phyloP scores from a whole-genome alignment of 2,329 filamentous ascomycete species.

The Zasmidium cellare region DNA sequence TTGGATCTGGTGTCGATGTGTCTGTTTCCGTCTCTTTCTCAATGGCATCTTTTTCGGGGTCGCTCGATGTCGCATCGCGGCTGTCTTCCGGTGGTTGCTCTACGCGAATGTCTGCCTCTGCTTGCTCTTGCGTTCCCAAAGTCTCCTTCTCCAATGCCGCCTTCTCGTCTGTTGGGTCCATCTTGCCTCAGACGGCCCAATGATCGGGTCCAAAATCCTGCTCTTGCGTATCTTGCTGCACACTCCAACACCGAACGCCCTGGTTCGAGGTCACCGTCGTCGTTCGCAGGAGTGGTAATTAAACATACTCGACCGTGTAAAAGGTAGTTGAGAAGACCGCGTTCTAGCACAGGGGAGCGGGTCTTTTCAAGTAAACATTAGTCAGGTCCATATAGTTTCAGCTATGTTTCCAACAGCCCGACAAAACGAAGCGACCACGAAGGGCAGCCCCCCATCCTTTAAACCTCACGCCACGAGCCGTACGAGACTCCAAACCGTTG shows the following conservation, averaged over 20 bases:
- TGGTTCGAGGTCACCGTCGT: not conserved
- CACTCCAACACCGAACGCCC: not conserved
- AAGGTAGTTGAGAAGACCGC: not conserved
- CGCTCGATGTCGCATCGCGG: slow-evolving; percentile 8
- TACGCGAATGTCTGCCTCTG: slow-evolving; percentile 5
- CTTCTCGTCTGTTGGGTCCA: slow-evolving; percentile 18
- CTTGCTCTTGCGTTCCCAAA: not conserved
- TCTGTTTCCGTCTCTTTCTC: slow-evolving; percentile 16
- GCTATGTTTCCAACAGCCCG: not conserved
- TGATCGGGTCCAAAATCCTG: not conserved
- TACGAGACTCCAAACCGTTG: not conserved
- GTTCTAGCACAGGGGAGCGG: not conserved
- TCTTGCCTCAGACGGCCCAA: not conserved
- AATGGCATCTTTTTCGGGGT: slow-evolving; percentile 20
- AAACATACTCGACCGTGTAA: not conserved
- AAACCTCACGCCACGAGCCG: not conserved
- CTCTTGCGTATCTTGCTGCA: not conserved
- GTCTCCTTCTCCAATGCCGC: slow-evolving; percentile 9
- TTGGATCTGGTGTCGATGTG: slow-evolving; percentile 7
- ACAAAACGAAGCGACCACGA: not conserved
- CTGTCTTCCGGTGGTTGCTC: slow-evolving; percentile 3
- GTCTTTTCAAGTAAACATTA: not conserved
- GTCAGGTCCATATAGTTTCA: not conserved
- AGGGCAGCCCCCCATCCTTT: not conserved
- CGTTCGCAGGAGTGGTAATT: not conserved